Evolutionary conservation across 2,329 filamentous ascomycete genomes (phyloP).

Genomic region (Orbilia blumenaviensis): DNA sequence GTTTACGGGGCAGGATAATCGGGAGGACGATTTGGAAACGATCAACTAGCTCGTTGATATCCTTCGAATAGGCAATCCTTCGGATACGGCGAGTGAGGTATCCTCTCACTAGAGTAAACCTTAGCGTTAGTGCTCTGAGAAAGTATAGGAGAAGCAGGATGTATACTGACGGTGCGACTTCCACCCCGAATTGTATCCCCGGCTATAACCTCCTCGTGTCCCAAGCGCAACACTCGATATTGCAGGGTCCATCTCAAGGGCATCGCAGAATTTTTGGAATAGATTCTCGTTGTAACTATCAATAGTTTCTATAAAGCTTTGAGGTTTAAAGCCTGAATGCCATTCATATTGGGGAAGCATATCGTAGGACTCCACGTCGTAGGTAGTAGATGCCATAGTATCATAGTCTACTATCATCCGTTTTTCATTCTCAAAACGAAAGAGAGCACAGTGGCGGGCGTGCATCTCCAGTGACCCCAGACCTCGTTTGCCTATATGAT

Average conservation of each 20-base stretch:
- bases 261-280: slow-evolving; percentile 47
- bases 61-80: slow-evolving; percentile 50
- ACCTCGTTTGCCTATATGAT: slow-evolving; percentile 29
- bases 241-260: slow-evolving; percentile 18
- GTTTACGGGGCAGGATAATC: slow-evolving; percentile 31
- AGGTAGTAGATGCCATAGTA: slow-evolving; percentile 30
- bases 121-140: not conserved
- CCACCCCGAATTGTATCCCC: not conserved
- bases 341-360: slow-evolving; percentile 57
- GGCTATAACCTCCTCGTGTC: not conserved
- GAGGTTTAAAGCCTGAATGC: slow-evolving; percentile 43
- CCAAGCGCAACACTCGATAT: not conserved
- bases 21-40: slow-evolving; percentile 55
- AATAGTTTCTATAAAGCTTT: slow-evolving; percentile 35
- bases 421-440: slow-evolving; percentile 38
- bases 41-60: slow-evolving; percentile 50
- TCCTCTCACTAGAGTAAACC: slow-evolving; percentile 31
- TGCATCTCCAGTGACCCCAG: slow-evolving; percentile 44
- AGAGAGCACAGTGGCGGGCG: slow-evolving; percentile 39
- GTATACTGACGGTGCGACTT: slow-evolving; percentile 13
- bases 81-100: slow-evolving; percentile 58
- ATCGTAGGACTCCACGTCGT: slow-evolving; percentile 56
- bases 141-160: not conserved
- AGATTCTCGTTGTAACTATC: slow-evolving; percentile 55
- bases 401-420: slow-evolving; percentile 44